Evolutionary conservation across 768 basidiomycete genomes (phyloP).

Genomic region (Psilocybe sp.): DNA sequence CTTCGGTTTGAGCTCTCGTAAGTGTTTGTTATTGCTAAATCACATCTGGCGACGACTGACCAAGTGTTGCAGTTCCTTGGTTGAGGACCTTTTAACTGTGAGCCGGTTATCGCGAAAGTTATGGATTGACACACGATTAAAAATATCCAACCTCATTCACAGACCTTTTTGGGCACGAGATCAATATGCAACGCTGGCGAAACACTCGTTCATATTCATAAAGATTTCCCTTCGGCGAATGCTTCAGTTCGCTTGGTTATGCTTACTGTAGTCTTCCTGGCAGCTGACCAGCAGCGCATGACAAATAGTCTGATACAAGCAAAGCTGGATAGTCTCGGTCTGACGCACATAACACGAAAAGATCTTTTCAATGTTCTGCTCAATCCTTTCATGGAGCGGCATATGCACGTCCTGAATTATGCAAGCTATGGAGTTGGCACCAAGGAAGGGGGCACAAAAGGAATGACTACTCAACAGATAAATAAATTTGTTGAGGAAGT

Average conservation of each 20-base stretch:
- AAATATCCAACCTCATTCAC: conserved; percentile 8
- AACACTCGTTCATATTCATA: conserved; percentile 58
- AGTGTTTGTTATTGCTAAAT: conserved; percentile 17
- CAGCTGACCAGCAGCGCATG: conserved; percentile 31
- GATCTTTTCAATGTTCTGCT: conserved; percentile 63
- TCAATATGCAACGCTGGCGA: conserved; percentile 54
- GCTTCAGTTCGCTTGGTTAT: conserved; percentile 66
- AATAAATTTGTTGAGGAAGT: conserved; percentile 56
- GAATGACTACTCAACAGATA: conserved; percentile 39
- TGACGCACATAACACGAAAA: conserved; percentile 52
- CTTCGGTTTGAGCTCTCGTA: conserved; percentile 70
- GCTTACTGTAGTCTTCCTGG: conserved; percentile 64
- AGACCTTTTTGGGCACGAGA: conserved; percentile 72
- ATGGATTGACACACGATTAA: neutral
- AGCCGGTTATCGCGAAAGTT: neutral
- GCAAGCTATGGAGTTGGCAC: conserved; percentile 32
- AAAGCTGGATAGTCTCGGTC: conserved; percentile 52
- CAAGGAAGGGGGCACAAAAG: conserved; percentile 34
- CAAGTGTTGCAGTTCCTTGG: conserved; percentile 35
- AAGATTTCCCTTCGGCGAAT: conserved; percentile 64
- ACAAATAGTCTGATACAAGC: conserved; percentile 33
- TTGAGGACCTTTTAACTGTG: conserved; percentile 70
- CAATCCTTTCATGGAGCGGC: conserved; percentile 69
- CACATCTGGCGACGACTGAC: conserved; percentile 11
- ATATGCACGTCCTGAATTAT: conserved; percentile 49